A percentile compares a stretch with the other conserved stretches of the same genome.
phyloP scores from a whole-genome alignment of 2,329 filamentous ascomycete species.

The Passalora sequoiae region DNA sequence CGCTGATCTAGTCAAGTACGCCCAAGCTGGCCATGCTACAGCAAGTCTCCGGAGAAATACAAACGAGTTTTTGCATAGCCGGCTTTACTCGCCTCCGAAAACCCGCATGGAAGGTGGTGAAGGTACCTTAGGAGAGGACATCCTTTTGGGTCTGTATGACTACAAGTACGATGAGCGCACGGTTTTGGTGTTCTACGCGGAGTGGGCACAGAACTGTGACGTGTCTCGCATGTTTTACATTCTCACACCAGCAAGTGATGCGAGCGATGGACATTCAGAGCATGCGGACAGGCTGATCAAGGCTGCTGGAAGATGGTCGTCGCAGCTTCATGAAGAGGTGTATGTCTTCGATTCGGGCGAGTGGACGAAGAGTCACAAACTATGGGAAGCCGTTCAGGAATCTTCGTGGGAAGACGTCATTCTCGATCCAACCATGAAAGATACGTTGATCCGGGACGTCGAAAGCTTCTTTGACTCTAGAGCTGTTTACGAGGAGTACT shows the following conservation, averaged over 20 bases:
- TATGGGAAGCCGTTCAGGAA: conserved; percentile 39
- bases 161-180: conserved; percentile 39
- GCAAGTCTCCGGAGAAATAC: conserved; percentile 34
- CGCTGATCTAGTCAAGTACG: conserved; percentile 36
- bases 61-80: conserved; percentile 32
- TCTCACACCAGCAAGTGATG: conserved; percentile 7
- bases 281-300: conserved; percentile 35
- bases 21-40: conserved; percentile 38
- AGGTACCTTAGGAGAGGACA: conserved; percentile 34
- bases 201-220: conserved; percentile 25
- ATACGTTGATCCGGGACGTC: conserved; percentile 36
- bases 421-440: conserved; percentile 41
- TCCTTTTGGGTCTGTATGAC: conserved; percentile 40
- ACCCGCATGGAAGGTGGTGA: conserved; percentile 34
- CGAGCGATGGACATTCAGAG: conserved; percentile 23
- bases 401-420: conserved; percentile 45
- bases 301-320: conserved; percentile 37
- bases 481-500: conserved; percentile 40
- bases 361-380: conserved; percentile 37
- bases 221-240: conserved; percentile 13
- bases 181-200: conserved; percentile 36
- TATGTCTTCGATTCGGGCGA: conserved; percentile 42
- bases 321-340: conserved; percentile 38
- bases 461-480: conserved; percentile 39
- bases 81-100: conserved; percentile 33